Percentiles rank a stretch among this genome's conserved stretches.
phyloP scores from a whole-genome alignment of 129 eudicot genomes.

The Flaveria ramosissima region DNA sequence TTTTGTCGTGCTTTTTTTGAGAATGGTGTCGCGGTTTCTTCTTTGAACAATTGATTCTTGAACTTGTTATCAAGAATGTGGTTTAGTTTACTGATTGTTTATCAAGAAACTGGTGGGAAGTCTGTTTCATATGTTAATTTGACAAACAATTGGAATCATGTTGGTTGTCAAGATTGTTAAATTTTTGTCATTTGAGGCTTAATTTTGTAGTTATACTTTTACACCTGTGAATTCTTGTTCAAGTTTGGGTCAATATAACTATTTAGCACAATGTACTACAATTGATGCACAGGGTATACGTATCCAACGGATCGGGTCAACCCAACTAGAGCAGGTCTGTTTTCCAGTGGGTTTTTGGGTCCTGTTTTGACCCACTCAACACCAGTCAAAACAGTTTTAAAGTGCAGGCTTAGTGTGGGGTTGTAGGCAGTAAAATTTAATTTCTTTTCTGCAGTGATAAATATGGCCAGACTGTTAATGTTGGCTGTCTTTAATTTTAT shows the following conservation, averaged over 20 bases:
- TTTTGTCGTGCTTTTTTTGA: slow-evolving; percentile 28
- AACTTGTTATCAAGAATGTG: slow-evolving; percentile 35
- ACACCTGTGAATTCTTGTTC: background rate
- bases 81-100: slow-evolving; percentile 41
- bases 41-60: slow-evolving; percentile 32
- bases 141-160: slow-evolving; percentile 31
- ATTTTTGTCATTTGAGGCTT: slow-evolving; percentile 23
- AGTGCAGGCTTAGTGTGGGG: too few relatives aligned
- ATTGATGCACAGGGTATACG: background rate
- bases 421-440: too few relatives aligned
- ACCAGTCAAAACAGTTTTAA: too few relatives aligned
- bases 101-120: slow-evolving; percentile 35
- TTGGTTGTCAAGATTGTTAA: slow-evolving; percentile 31
- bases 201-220: background rate
- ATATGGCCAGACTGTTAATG: too few relatives aligned
- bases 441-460: too few relatives aligned
- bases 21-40: slow-evolving; percentile 38
- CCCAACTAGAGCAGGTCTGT: too few relatives aligned
- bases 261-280: background rate
- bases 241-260: background rate
- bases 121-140: slow-evolving; percentile 34
- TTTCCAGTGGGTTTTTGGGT: too few relatives aligned
- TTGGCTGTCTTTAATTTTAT: too few relatives aligned
- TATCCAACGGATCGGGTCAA: too few relatives aligned
- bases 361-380: too few relatives aligned